phyloP scores from a whole-genome alignment of 768 basidiomycete genomes.

The Ramaria sp. region DNA sequence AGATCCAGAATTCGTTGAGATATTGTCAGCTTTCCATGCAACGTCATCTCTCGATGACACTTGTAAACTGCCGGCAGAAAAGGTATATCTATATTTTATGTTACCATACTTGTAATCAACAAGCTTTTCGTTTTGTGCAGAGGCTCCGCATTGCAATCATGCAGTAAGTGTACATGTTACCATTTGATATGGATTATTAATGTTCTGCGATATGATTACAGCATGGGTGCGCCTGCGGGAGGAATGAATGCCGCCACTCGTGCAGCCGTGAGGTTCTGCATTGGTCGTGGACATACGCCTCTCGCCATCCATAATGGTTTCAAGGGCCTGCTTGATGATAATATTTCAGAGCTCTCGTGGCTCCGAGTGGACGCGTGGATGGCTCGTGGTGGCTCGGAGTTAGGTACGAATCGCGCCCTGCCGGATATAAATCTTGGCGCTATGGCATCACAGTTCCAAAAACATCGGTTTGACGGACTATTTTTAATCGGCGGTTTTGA shows the following conservation, averaged over 20 bases:
- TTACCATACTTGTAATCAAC: not conserved
- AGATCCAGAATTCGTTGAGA: slow-evolving; percentile 87
- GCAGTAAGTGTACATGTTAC: slow-evolving; percentile 40
- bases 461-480: slow-evolving; percentile 66
- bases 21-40: slow-evolving; percentile 72
- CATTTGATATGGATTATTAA: not conserved
- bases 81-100: slow-evolving; percentile 26
- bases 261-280: slow-evolving; percentile 86
- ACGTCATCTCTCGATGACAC: slow-evolving; percentile 54
- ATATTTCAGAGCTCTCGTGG: slow-evolving; percentile 82
- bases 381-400: slow-evolving; percentile 91
- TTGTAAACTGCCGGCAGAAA: slow-evolving; percentile 37
- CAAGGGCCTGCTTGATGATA: slow-evolving; percentile 86
- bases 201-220: slow-evolving; percentile 18
- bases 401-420: slow-evolving; percentile 88
- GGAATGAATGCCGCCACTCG: slow-evolving; percentile 99
- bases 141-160: slow-evolving; percentile 73
- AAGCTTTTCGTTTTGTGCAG: slow-evolving; percentile 24
- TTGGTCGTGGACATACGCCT: slow-evolving; percentile 87
- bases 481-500: slow-evolving; percentile 96
- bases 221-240: slow-evolving; percentile 93
- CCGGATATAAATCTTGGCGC: slow-evolving; percentile 82
- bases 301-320: slow-evolving; percentile 94
- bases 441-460: slow-evolving; percentile 86
- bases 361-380: slow-evolving; percentile 96